Base-by-base conservation (phyloP, 129 eudicot genomes). In the Flaveria sonorensis region DNA sequence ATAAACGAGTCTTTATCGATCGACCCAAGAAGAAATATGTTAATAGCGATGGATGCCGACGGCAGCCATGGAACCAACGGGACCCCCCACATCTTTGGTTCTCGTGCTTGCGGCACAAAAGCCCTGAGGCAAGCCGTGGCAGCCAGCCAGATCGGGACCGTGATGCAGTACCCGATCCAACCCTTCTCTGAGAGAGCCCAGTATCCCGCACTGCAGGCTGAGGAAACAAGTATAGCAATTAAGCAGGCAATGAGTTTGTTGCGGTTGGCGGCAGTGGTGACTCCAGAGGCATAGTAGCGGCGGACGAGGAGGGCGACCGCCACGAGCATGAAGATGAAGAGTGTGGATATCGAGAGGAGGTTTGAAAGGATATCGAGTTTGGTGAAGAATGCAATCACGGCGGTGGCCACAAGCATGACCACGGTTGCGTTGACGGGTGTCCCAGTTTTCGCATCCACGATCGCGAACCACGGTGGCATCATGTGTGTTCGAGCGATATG, bases 1-100 rank as follows among this genome's bases (percentile, higher is more conserved):
- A 85, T 42, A 62, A 85, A 90, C 56, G 94, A 90, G 56, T 65
- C 85, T 10, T 3, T 72, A 59, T 90, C 92, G 7, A 93, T 93
- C 10, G 96, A 90, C 8, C 94, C 96, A 0, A 90, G 85, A 3
- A 93, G 89, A 60, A 93, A 92, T 20, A 92, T 86, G 82, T 92
- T 92, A 2, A 92, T 82, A 1, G 89, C 86, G 40, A 92, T 92
- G 1, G 96, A 89, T 6, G 86, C 60, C 4, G 98, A 92, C 15
- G 98, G 96, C 84, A 93, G 42, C 98, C 96, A 90, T 0, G 98
- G 98, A 73, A 92, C 95, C 64, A 92, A 53, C 0, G 98, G 97
- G 6, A 86, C 96, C 26, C 98, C 98, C 98, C 93, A 88, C 21
- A 86, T 72, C 81, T 92, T 87, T 1, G 96, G 96, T 0, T 70